phyloP scores from a whole-genome alignment of 176 grass and related monocot genomes.

The Hsuehochloa calcarea region DNA sequence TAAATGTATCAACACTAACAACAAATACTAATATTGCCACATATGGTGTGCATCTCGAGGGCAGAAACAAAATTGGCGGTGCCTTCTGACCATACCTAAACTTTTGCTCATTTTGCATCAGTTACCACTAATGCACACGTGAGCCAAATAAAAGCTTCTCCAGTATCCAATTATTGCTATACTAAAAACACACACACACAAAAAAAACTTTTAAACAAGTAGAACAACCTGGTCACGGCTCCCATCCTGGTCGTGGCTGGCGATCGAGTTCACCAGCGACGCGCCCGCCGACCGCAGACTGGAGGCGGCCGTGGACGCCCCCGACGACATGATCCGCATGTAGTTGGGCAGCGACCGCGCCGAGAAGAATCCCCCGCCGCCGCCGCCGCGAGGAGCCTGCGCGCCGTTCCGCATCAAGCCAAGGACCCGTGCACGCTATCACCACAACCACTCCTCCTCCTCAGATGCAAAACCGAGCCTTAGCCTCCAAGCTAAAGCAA shows the following conservation, averaged over 20 bases:
- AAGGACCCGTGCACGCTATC: constrained; percentile 25
- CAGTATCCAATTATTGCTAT: constrained; percentile 15
- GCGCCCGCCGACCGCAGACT: constrained; percentile 60
- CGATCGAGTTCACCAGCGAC: constrained; percentile 71
- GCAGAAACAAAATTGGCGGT: constrained; percentile 4
- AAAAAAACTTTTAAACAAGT: neutral
- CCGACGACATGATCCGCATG: constrained; percentile 88
- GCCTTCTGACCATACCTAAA: constrained; percentile 14
- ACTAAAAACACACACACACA: neutral
- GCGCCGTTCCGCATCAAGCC: constrained; percentile 69
- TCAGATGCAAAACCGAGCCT: constrained; percentile 33
- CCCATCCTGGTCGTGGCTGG: constrained; percentile 56
- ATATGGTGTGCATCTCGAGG: neutral
- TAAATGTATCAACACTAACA: constrained; percentile 27
- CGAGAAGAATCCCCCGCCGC: constrained; percentile 65
- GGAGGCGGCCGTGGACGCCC: constrained; percentile 83
- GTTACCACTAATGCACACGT: constrained; percentile 35
- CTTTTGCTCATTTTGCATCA: constrained; percentile 19
- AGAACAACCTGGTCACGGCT: constrained; percentile 63
- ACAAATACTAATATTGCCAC: neutral
- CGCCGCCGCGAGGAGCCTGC: constrained; percentile 44
- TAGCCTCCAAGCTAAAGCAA: constrained; percentile 30
- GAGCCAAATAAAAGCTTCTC: constrained; percentile 26
- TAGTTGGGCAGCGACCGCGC: constrained; percentile 67
- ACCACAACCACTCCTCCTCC: neutral